Evolutionary conservation across 306 rosid species (phyloP), one percentile per base, ranked within the genome.

Genomic region (Fragaria vesca): DNA sequence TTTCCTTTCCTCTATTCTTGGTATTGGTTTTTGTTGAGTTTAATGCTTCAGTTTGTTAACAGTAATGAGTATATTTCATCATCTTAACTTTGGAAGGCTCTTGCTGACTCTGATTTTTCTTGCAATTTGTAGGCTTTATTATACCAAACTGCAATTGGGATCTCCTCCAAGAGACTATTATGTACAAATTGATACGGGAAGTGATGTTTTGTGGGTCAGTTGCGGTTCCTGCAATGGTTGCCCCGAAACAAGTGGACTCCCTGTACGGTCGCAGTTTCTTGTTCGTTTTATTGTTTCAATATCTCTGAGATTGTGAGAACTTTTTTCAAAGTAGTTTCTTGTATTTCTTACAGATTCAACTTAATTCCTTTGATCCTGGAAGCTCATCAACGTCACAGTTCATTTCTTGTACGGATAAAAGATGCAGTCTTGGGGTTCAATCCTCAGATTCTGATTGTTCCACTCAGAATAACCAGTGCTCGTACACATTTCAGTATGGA

Each of bases 141-240:
- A 67, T 84, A 90, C 99, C 13, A 90, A 78, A 79, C 91, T 96
- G 76, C 90, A 84, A 82, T 79, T 96, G 82, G 99, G 99, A 57
- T 85, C 93, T 86, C 99, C 99, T 77, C 92, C 99, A 36, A 90
- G 75, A 32, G 98, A 93, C 51, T 96, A 90, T 76, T 65, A 83
- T 75, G 98, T 96, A 84, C 99, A 96, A 86, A 93, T 96, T 88
- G 99, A 96, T 76, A 96, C 99, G 5, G 98, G 99, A 46, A 96
- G 98, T 86, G 98, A 96, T 86, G 97, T 96, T 81, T 86, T 93
- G 62, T 96, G 99, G 98, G 94, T 96, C 76, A 81, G 91, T 79
- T 96, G 99, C 24, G 84, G 77, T 80, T 79, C 94, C 84, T 96
- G 99, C 90, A 90, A 40, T 79, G 99, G 99, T 68, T 96, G 99